Evolutionary conservation across 2,329 filamentous ascomycete genomes (phyloP), one percentile per base, ranked within the genome.

Genomic region (Chlorencoelia australis): DNA sequence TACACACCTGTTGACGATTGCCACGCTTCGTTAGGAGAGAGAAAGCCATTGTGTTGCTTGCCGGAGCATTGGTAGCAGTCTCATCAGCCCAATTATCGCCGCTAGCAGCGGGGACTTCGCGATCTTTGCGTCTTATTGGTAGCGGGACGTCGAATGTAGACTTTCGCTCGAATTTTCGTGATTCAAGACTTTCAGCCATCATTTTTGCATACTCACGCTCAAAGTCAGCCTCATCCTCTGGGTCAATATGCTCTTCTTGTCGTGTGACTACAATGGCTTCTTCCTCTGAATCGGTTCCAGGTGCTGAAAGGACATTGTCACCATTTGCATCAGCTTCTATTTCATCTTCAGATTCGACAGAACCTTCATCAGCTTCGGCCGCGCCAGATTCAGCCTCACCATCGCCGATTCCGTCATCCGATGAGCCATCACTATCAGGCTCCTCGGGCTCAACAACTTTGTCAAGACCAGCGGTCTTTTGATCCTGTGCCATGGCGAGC

Each of bases 201-300:
- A 98, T 83, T 61, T 94, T 95, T 24, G 91, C 88, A 59, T 94
- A 91, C 61, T 96, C 91, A 51, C 89, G 84, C 56, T 98, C 93
- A 57, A 98, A 98, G 27, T 98, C 91, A 5, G 89, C 91, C 54
- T 98, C 91, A 26, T 82, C 86, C 62, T 95, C 88, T 0, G 89
- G 88, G 48, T 98, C 88, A 39, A 88, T 72, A 50, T 89, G 75
- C 56, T 95, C 86, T 58, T 94, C 84, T 53, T 89, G 81, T 42
- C 88, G 79, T 29, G 86, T 93, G 31, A 98, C 89, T 28, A 95
- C 74, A 48, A 96, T 94, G 16, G 83, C 77, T 57, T 96, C 88
- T 45, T 95, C 87, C 45, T 73, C 69, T 7, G 80, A 82, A 26
- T 79, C 79, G 19, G 71, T 79, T 24, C 73, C 73, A 25, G 65